Evolutionary conservation across 192 early-diverging fungal genomes (phyloP), one percentile per base, ranked within the genome.

Genomic region (Powellomyces hirtus): DNA sequence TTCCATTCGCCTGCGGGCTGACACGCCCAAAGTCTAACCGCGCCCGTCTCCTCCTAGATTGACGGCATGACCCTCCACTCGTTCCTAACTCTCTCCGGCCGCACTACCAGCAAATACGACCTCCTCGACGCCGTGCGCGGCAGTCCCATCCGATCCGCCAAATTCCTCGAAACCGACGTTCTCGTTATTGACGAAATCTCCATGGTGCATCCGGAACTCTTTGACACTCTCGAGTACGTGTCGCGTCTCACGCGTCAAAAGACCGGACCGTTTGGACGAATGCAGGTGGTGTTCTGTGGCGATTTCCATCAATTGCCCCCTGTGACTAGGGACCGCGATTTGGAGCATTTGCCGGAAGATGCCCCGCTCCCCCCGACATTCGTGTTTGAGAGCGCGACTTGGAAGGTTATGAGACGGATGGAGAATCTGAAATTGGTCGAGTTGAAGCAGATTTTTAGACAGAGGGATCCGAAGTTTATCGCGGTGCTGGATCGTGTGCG

Each of bases 291-390:
- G 18, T 50, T 83, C 3, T 62, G 59, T 29, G 83, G 83, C 2
- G 83, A 84, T 61, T 84, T 84, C 44, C 72, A 62, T 31, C 83
- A 84, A 59, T 64, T 84, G 4, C 82, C 82, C 7, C 82, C 82
- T 8, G 69, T 84, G 27, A 57, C 59, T 52, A 14, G 31, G 26
- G 53, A 56, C 29, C 27, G 24, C 22, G 22, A 33, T 1, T 5
- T 18, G 2, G 42, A 50, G 4, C 40, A 2, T 14, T 38, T 34
- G 11, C 11, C 26, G 2, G 11, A 26, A 24, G 57, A 7, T 7
- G 35, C 5, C 35, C 31, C 24, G 26, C 10, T 13, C 8, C 16
- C 6, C 2, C 34, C 59, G 13, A 40, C 38, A 24, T 60, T 24
- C 44, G 38, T 52, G 24, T 81, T 77, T 60, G 68, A 77, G 4